A percentile compares a stretch with the other conserved stretches of the same genome.
Evolutionary conservation across 352 stramenopile genomes (phyloP).

Genomic region (Globisporangium sylvaticum): DNA sequence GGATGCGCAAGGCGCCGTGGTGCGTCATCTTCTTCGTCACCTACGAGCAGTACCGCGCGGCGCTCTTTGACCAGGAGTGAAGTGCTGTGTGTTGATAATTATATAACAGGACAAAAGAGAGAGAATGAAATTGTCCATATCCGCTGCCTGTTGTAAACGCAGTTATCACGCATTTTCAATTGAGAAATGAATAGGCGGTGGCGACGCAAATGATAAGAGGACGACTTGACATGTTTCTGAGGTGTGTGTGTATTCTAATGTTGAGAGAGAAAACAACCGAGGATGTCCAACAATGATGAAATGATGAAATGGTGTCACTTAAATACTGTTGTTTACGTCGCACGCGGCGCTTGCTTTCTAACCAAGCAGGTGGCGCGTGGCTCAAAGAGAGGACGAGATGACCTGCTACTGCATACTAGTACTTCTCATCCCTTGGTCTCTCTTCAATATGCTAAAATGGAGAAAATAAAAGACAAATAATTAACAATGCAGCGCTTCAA

Average conservation of each 20-base stretch:
- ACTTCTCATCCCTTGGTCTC: neutral
- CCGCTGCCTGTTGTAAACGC: no score
- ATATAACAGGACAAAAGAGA: neutral
- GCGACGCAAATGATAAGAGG: neutral
- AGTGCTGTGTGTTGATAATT: conserved; percentile 2
- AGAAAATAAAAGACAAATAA: conserved; percentile 3
- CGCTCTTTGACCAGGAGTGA: conserved; percentile 29
- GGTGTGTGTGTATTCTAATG: neutral
- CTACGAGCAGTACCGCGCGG: conserved; percentile 75
- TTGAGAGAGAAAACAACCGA: neutral
- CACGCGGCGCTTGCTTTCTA: neutral
- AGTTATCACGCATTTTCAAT: neutral
- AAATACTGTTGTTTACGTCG: conserved; percentile 1
- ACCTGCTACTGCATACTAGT: no score
- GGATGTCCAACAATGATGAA: neutral
- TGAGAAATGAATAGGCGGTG: neutral
- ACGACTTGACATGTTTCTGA: neutral
- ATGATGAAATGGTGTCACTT: neutral
- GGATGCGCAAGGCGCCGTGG: conserved; percentile 85
- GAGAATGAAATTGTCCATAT: neutral
- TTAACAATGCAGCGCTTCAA: conserved; percentile 59
- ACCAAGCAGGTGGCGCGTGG: neutral
- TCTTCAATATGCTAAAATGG: neutral
- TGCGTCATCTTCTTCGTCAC: conserved; percentile 86
- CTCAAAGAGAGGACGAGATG: neutral